Conservation (phyloP, 441 rosid genomes). For the Macaranga tanarius region DNA sequence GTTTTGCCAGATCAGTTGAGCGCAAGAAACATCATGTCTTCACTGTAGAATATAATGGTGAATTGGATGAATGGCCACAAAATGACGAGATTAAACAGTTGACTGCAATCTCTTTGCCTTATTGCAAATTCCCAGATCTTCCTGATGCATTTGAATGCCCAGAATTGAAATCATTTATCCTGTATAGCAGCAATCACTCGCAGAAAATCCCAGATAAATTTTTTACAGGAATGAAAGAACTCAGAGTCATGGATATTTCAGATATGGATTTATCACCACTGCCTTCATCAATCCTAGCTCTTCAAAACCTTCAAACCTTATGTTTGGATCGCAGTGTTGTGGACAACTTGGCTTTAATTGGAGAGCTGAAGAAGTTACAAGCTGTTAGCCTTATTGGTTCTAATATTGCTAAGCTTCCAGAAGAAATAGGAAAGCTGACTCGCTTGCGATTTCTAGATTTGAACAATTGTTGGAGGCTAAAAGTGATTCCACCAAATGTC, state of each 20-base stretch:
- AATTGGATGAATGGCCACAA: background rate
- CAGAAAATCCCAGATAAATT: too few species aligned
- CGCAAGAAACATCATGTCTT: constrained; percentile 1
- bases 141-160: constrained; percentile 21
- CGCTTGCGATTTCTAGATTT: constrained; percentile 17
- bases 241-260: too few species aligned
- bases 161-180: background rate
- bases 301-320: constrained; percentile 20
- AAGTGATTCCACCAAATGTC: constrained; percentile 12
- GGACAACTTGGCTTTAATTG: constrained; percentile 16
- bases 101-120: constrained; percentile 3
- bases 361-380: constrained; percentile 15
- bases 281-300: background rate
- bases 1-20: constrained; percentile 13
- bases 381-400: constrained; percentile 13
- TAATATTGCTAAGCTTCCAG: constrained; percentile 9
- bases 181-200: background rate
- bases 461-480: background rate
- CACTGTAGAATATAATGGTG: background rate
- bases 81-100: background rate
- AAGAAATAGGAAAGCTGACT: constrained; percentile 9
- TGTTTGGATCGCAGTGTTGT: constrained; percentile 10
- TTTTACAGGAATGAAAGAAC: too few species aligned
- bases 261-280: too few species aligned
- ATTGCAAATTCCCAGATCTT: background rate